Evolutionary conservation across 1,139 yeast species (phyloP).

Genomic region (Zygosaccharomyces sapae): DNA sequence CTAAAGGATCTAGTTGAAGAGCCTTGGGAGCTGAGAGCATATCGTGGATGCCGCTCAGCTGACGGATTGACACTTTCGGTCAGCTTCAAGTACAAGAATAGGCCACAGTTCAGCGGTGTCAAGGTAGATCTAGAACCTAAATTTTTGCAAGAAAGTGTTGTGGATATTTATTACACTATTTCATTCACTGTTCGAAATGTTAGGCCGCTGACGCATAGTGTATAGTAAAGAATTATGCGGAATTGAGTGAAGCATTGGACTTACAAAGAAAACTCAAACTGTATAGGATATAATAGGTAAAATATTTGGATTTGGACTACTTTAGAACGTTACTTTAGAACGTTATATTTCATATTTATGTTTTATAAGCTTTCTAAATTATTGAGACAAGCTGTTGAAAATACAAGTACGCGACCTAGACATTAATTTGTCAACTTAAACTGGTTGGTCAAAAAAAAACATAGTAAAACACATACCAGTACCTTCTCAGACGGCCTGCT

Average conservation of each 20-base stretch:
- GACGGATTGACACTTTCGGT: background rate
- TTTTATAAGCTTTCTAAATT: background rate
- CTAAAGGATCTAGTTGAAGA: background rate
- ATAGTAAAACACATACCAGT: background rate
- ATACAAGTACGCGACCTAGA: background rate
- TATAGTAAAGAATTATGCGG: background rate
- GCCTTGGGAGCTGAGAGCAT: background rate
- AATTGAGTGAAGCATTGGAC: background rate
- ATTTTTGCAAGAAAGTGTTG: background rate
- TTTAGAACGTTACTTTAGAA: background rate
- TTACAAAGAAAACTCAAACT: background rate
- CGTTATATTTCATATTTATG: background rate
- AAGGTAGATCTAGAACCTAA: background rate
- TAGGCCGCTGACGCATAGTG: background rate
- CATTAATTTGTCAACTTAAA: background rate
- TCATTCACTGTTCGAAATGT: background rate
- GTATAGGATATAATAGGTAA: background rate
- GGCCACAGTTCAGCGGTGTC: background rate
- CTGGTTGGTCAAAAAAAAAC: background rate
- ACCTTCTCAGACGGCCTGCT: too few species aligned
- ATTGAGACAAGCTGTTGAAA: background rate
- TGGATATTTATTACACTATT: background rate
- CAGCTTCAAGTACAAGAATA: background rate
- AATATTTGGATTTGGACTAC: background rate
- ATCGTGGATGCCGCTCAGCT: background rate